Evolutionary conservation across 176 grass and related monocot genomes (phyloP), one percentile per base, ranked within the genome.

Genomic region (Hyparrhenia diplandra): DNA sequence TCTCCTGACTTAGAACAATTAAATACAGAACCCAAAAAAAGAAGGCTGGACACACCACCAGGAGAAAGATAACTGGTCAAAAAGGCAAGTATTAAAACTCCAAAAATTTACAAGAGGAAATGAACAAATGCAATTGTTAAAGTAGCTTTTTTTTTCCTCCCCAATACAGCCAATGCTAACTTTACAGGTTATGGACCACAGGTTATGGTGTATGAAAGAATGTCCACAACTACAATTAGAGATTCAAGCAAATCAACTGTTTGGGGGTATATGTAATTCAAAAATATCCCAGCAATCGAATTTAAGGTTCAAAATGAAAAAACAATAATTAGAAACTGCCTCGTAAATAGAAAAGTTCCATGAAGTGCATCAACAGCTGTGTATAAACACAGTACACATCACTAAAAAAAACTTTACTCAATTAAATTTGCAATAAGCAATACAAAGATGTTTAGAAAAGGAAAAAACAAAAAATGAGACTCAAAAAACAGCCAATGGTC

Each of bases 211-310:
- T 32, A 13, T n/a, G 30, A 80, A 74, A 67, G 32, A 13, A 64
- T 67, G 30, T 74, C 16, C 29, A 59, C 9, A 71, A 41, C 69
- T 73, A 75, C 14, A 67, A 24, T 46, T 0, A 76, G 8, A 83
- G 8, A 65, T 83, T 71, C 3, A 67, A 35, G 18, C 10, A 11
- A 84, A 68, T 5, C 23, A 47, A 75, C 60, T 69, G 76, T 76
- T 82, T 66, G 10, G 16, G n/a, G 11, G 25, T 16, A 70, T 79
- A 51, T 85, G 45, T 70, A 73, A 29, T 61, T 79, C 37, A 55
- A 37, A 51, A 82, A 64, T 35, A 78, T 5, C 14, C 49, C 30
- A 58, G 13, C 14, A 24, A 70, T 16, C 63, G 21, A 1, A 4
- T 18, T 49, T 49, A 49, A 18, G 13, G 45, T 14, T 47, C 45